phyloP scores from a whole-genome alignment of 179 eudicot genomes.

The Pouteria campechiana region DNA sequence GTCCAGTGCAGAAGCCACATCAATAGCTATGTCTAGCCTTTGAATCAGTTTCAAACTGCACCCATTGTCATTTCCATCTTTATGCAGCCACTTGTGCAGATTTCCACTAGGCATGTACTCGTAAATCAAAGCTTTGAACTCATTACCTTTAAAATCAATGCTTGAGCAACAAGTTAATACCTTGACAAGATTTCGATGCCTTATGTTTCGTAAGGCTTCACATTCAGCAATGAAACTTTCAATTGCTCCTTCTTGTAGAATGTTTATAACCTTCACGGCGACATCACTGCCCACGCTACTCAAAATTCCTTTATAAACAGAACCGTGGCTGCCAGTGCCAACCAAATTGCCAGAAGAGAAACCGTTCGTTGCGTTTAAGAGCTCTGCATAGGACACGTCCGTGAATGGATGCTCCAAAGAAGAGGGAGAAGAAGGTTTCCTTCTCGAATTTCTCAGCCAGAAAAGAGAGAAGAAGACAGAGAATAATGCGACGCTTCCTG shows the following conservation, averaged over 20 bases:
- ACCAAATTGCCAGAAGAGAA: slow-evolving; percentile 1
- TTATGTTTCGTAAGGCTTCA: slow-evolving; percentile 1
- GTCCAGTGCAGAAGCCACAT: neutral
- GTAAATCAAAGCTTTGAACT: slow-evolving; percentile 5
- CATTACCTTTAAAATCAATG: slow-evolving; percentile 1
- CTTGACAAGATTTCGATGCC: slow-evolving; percentile 6
- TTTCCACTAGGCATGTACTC: slow-evolving; percentile 2
- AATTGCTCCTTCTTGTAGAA: neutral
- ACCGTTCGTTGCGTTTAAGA: neutral
- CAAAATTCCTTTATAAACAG: slow-evolving; percentile 4
- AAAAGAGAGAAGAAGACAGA: neutral
- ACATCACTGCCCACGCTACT: neutral
- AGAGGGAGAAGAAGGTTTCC: neutral
- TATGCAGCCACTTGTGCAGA: slow-evolving; percentile 3
- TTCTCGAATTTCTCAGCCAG: neutral
- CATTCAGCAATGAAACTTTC: slow-evolving; percentile 7
- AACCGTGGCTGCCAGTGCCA: neutral
- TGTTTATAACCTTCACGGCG: slow-evolving; percentile 2
- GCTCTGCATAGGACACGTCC: neutral
- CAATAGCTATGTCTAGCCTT: neutral
- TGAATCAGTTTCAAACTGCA: neutral
- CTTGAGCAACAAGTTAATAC: slow-evolving; percentile 3
- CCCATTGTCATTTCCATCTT: neutral
- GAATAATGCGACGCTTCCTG: neutral
- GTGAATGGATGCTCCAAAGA: neutral